Base-by-base conservation (phyloP, 257 asterid genomes). In the Leptodermis oblonga region DNA sequence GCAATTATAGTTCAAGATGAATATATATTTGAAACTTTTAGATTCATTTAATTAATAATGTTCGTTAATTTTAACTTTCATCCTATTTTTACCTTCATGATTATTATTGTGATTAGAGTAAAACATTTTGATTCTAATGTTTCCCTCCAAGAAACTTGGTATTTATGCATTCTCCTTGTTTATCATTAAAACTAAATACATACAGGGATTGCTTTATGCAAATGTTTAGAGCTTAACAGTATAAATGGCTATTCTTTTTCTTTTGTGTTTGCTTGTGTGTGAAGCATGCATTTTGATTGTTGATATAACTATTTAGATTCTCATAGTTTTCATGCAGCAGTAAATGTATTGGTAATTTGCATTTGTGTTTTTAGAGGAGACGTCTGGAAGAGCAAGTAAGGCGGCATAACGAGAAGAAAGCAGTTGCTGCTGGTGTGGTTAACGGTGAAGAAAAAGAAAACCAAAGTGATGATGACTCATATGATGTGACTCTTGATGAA, bases 331-430 rank as follows among this genome's bases (percentile, higher is more conserved):
- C 11, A 53, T 39, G 51, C 5, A 8, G 66, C 37, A 33, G 28
- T 55, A 7, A 28, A 17, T 15, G 64, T 64, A 39, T 60, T n/a
- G 33, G 62, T 81, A 49, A 51, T 49, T 70, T 77, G 68, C 65
- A 72, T 54, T 69, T 75, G n/a, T n/a, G n/a, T 68, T 23, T 79
- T 77, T 72, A 92, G 99, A 86, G 99, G 62, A 82, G 71, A 62
- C 88, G 99, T 4, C 72, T 90, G 82, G 99, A 88, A 79, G 99
- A 90, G 85, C 97, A 93, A 82, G 97, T 93, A 85, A 85, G 87
- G 78, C 96, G 82, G 74, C 98, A 88, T 66, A 78, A 84, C 64
- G 89, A 83, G 81, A 93, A 88, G 82, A 84, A 82, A 70, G 74
- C 78, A 45, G 62, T 58, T 60, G 76, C 61, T 62, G 76, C 79